Percentiles rank a stretch among this genome's conserved stretches.
phyloP scores from a whole-genome alignment of 805 yeast genomes.

The Blastobotrys terrestris region DNA sequence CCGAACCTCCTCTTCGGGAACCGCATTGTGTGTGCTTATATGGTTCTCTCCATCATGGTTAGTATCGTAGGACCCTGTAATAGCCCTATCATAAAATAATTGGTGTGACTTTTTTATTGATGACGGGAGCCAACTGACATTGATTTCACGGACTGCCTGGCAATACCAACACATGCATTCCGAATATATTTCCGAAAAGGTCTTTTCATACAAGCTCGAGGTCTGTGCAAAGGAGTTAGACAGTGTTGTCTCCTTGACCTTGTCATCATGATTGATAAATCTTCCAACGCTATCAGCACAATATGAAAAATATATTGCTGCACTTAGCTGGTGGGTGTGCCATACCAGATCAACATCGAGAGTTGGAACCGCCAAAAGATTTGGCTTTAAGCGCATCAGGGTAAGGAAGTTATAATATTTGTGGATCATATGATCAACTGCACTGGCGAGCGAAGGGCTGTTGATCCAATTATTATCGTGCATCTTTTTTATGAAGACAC shows the following conservation, averaged over 20 bases:
- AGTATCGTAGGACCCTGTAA: neutral
- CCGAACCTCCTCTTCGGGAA: neutral
- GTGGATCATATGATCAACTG: slow-evolving; percentile 8
- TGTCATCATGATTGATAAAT: slow-evolving; percentile 17
- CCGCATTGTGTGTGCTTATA: slow-evolving; percentile 14
- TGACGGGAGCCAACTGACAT: neutral
- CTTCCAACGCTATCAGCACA: neutral
- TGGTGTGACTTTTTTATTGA: neutral
- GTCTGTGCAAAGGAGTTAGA: slow-evolving; percentile 11
- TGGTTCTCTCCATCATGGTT: slow-evolving; percentile 2
- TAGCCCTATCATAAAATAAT: neutral
- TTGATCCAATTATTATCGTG: slow-evolving; percentile 16
- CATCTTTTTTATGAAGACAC: slow-evolving; percentile 17
- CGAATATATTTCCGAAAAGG: slow-evolving; percentile 12
- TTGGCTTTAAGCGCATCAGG: slow-evolving; percentile 8
- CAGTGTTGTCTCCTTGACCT: slow-evolving; percentile 11
- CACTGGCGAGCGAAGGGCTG: slow-evolving; percentile 14
- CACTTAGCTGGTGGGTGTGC: slow-evolving; percentile 20
- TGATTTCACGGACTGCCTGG: slow-evolving; percentile 12
- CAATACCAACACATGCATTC: slow-evolving; percentile 18
- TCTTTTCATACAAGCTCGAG: slow-evolving; percentile 6
- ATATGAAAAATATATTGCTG: slow-evolving; percentile 6
- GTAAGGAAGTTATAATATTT: slow-evolving; percentile 13
- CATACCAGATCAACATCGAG: slow-evolving; percentile 21
- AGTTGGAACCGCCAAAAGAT: slow-evolving; percentile 14